Evolutionary conservation across 1,284 basidiomycete species (phyloP), one percentile per base, ranked within the genome.

Genomic region (Cutaneotrichosporon arboriforme): DNA sequence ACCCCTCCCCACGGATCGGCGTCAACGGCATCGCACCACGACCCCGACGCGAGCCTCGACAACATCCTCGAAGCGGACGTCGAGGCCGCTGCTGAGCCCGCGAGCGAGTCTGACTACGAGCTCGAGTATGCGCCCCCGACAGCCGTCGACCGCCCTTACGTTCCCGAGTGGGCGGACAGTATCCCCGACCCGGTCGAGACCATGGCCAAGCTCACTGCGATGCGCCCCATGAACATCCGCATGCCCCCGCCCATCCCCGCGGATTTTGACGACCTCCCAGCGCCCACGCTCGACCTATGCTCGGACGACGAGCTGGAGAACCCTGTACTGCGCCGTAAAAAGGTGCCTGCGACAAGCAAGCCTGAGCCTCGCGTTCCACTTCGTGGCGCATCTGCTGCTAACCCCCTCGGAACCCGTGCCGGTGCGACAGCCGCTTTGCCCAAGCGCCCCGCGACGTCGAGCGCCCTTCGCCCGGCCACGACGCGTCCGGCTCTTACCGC

Each of bases 1-100:
- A 31, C 23, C 17, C 41, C 45, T 3, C 41, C 51, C 5, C 44
- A 46, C 10, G 26, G 26, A 31, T 31, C 26, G 26, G 26, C 26
- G 26, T 31, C 26, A 7, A 10, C 7, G 7, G 26, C 46, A 38
- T 22, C 26, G 26, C 38, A 18, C 17, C 31, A 45, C 17, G 43
- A 45, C 33, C 17, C 43, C 48, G 70, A 68, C 23, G 46, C 63
- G 8, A 65, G 63, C 40, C 54, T 71, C 39, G 69, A 62, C 14
- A 61, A 57, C 46, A 68, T 72, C 13, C 50, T 59, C 10, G 69
- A 69, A 46, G 62, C 48, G 4, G 57, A 55, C 4, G 26, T 59
- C n/a, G 53, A 59, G 26, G 15, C 37, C 1, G 23, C n/a, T 15
- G 46, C 22, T 4, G 34, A 22, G 10, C 46, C 15, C 13, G 18